Evolutionary conservation across 2,329 filamentous ascomycete species (phyloP).

Genomic region (Cryphonectria naterciae): DNA sequence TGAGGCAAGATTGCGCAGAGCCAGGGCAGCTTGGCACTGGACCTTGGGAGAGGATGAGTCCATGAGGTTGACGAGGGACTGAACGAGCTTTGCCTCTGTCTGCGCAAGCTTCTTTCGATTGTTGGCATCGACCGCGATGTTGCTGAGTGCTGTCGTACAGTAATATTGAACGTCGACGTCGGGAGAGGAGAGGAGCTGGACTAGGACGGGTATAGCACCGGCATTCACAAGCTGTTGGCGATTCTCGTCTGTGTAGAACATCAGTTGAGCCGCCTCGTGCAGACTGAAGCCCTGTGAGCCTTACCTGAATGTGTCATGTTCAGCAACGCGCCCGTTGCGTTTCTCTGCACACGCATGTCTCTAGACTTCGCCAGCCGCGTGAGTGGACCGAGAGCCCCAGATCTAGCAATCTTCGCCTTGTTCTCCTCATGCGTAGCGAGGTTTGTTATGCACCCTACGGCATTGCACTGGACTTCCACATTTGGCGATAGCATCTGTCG

Average conservation of each 20-base stretch:
- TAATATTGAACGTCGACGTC: constrained; percentile 99
- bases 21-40: constrained; percentile 94
- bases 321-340: constrained; percentile 91
- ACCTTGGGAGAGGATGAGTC: constrained; percentile 97
- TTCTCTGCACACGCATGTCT: constrained; percentile 97
- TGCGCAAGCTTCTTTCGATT: constrained; percentile 91
- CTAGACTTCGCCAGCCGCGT: constrained; percentile 94
- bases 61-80: constrained; percentile 94
- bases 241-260: constrained; percentile 75
- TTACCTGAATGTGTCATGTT: constrained; percentile 99
- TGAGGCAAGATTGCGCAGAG: constrained; percentile 91
- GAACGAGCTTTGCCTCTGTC: constrained; percentile 87
- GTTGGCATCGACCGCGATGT: constrained; percentile 91
- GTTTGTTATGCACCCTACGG: constrained; percentile 98
- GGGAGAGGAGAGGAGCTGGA: constrained; percentile 87
- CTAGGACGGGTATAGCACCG: constrained; percentile 95
- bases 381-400: constrained; percentile 86
- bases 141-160: constrained; percentile 96
- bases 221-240: constrained; percentile 96
- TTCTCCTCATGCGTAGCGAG: constrained; percentile 98
- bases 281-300: constrained; percentile 33
- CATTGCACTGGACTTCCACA: constrained; percentile 98
- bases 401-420: constrained; percentile 97
- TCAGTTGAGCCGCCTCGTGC: constrained; percentile 32
- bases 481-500: constrained; percentile 98